Conservation (phyloP, 2,329 filamentous ascomycete species). For the Nigrospora osmanthi region DNA sequence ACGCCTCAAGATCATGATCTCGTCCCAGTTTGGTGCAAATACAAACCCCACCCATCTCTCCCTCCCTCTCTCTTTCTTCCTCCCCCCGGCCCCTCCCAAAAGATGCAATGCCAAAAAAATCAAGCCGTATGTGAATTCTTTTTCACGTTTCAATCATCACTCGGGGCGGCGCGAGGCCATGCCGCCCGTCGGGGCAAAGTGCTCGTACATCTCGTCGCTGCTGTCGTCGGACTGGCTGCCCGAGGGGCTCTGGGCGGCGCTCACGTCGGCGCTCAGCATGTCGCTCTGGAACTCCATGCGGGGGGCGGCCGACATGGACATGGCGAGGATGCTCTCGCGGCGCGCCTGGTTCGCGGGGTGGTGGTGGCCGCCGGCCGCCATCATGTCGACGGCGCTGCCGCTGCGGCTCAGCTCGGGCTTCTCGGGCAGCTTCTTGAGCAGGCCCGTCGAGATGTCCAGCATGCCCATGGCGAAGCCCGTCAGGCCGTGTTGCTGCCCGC, state of each 20-base stretch:
- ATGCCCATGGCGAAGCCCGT: conserved; percentile 71
- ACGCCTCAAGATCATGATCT: too few relatives aligned
- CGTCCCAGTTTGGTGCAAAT: too few relatives aligned
- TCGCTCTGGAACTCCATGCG: conserved; percentile 30
- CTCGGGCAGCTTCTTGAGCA: conserved; percentile 62
- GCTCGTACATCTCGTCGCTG: conserved; percentile 50
- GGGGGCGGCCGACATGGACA: conserved; percentile 17
- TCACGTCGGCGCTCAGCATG: conserved; percentile 38
- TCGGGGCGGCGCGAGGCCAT: conserved; percentile 19
- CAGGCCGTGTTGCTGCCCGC: conserved; percentile 26
- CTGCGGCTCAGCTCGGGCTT: conserved; percentile 59
- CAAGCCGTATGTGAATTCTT: background rate
- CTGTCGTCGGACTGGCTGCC: conserved; percentile 35
- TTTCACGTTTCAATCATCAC: conserved; percentile 4
- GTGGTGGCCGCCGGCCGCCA: conserved; percentile 11
- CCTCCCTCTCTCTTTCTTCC: too few relatives aligned
- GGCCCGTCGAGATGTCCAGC: conserved; percentile 62
- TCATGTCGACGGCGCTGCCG: conserved; percentile 41
- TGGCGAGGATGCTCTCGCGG: conserved; percentile 20
- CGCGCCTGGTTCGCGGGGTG: too few relatives aligned
- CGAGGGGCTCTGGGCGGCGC: conserved; percentile 41
- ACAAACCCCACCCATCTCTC: background rate
- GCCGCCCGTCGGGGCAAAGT: conserved; percentile 25
- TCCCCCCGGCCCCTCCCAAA: background rate
- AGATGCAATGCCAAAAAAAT: too few relatives aligned